Evolutionary conservation across 2,329 filamentous ascomycete genomes (phyloP).

Genomic region (Claviceps sp.): DNA sequence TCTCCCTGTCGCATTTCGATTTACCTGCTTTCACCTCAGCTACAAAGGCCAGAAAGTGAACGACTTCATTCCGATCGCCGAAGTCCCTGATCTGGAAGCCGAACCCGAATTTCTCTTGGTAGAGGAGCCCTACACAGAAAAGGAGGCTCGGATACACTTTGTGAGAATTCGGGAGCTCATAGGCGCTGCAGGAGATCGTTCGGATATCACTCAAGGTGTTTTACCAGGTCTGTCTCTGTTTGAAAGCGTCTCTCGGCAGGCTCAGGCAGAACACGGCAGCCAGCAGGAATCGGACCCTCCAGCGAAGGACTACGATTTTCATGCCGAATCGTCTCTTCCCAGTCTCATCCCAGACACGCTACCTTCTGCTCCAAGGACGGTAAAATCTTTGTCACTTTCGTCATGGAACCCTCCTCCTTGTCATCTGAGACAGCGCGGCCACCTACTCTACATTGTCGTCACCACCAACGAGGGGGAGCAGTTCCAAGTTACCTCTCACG

Average conservation of each 20-base stretch:
- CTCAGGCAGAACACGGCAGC: constrained; percentile 25
- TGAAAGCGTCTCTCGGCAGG: constrained; percentile 52
- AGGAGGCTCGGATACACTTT: constrained; percentile 90
- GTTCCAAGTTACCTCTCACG: constrained; percentile 82
- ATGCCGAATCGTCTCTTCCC: constrained; percentile 51
- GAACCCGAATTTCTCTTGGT: constrained; percentile 71
- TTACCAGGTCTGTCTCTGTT: constrained; percentile 76
- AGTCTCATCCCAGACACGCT: constrained; percentile 57
- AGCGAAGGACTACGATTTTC: constrained; percentile 65
- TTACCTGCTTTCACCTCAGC: constrained; percentile 97
- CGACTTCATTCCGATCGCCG: constrained; percentile 84
- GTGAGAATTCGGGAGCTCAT: constrained; percentile 85
- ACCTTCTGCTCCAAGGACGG: constrained; percentile 67
- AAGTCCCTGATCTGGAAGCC: constrained; percentile 65
- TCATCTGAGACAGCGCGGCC: constrained; percentile 78
- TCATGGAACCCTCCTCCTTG: constrained; percentile 95
- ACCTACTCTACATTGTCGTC: constrained; percentile 78
- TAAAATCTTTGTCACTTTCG: constrained; percentile 80
- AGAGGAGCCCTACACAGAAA: constrained; percentile 95
- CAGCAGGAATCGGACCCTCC: constrained; percentile 18
- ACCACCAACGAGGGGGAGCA: constrained; percentile 93
- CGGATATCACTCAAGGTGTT: constrained; percentile 77
- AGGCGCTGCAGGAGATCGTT: constrained; percentile 77
- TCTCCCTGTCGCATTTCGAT: constrained; percentile 82
- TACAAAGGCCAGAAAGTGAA: constrained; percentile 81